phyloP scores from a whole-genome alignment of 176 grass and related monocot species.

The Juncus effusus region DNA sequence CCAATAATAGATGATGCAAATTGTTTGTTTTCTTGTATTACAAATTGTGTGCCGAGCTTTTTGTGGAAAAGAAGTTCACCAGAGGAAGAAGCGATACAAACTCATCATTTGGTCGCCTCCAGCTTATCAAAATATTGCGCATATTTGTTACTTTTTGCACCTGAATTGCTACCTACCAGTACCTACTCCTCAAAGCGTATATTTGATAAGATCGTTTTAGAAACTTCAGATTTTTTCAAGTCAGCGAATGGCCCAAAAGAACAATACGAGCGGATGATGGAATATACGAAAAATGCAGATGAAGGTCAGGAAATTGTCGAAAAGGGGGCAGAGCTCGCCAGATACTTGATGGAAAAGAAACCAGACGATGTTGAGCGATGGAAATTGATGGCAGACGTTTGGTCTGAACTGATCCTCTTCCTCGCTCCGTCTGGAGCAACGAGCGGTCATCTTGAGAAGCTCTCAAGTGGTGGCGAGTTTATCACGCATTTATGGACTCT shows the following conservation, averaged over 20 bases:
- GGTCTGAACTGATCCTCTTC: slow-evolving; percentile 27
- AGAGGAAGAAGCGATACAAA: background rate
- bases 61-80: no score
- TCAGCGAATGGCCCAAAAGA: background rate
- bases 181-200: slow-evolving; percentile 6
- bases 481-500: slow-evolving; percentile 39
- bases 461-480: slow-evolving; percentile 37
- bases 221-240: background rate
- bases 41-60: no score
- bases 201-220: slow-evolving; percentile 7
- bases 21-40: no score
- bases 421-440: slow-evolving; percentile 9
- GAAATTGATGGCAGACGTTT: slow-evolving; percentile 19
- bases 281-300: background rate
- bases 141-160: slow-evolving; percentile 37
- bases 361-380: background rate
- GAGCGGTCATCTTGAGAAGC: slow-evolving; percentile 24
- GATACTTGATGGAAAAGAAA: slow-evolving; percentile 1
- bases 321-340: background rate
- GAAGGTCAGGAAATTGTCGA: background rate
- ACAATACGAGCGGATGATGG: background rate
- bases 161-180: slow-evolving; percentile 28
- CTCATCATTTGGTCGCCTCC: background rate
- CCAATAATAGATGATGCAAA: background rate
- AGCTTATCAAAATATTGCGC: slow-evolving; percentile 36